phyloP scores from a whole-genome alignment of 495 filamentous ascomycete species.

The Hypoxylon intermedium region DNA sequence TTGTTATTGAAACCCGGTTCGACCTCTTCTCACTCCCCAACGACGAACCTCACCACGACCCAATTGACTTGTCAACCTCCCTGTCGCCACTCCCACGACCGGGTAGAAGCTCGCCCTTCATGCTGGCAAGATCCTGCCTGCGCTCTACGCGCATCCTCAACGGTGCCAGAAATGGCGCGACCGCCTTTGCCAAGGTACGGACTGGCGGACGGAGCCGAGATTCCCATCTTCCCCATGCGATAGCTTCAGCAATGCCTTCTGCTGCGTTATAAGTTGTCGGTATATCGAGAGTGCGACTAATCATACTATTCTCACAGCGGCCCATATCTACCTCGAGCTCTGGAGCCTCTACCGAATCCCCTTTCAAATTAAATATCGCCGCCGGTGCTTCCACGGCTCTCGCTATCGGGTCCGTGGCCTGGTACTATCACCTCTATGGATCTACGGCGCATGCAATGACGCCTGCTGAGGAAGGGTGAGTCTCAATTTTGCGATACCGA shows the following conservation, averaged over 20 bases:
- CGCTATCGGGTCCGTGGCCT: constrained; percentile 85
- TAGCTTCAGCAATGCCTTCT: constrained; percentile 10
- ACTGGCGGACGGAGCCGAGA: constrained; percentile 11
- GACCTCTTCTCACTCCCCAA: constrained; percentile 40
- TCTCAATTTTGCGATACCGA: constrained; percentile 40
- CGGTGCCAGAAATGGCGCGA: constrained; percentile 68
- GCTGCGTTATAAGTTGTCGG: too few species aligned
- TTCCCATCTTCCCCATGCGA: constrained; percentile 4
- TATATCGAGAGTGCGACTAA: too few species aligned
- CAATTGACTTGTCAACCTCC: constrained; percentile 46
- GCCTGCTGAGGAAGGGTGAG: constrained; percentile 96
- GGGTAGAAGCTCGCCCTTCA: constrained; percentile 62
- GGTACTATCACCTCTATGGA: constrained; percentile 97
- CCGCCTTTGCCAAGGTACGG: constrained; percentile 67
- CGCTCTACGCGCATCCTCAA: constrained; percentile 80
- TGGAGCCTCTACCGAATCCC: constrained; percentile 63
- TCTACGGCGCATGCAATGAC: constrained; percentile 86
- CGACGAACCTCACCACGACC: constrained; percentile 32
- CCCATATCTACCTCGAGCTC: constrained; percentile 65
- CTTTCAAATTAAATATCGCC: constrained; percentile 76
- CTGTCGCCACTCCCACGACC: constrained; percentile 50
- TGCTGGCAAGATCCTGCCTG: constrained; percentile 87
- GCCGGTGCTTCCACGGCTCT: constrained; percentile 81
- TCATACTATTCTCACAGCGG: constrained; percentile 58
- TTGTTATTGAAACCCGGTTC: constrained; percentile 32